These are phyloP conservation scores for Penicillium italicum DNA, from an alignment of 2,329 filamentous ascomycete genomes.

Conservation along the genomic window DNA sequence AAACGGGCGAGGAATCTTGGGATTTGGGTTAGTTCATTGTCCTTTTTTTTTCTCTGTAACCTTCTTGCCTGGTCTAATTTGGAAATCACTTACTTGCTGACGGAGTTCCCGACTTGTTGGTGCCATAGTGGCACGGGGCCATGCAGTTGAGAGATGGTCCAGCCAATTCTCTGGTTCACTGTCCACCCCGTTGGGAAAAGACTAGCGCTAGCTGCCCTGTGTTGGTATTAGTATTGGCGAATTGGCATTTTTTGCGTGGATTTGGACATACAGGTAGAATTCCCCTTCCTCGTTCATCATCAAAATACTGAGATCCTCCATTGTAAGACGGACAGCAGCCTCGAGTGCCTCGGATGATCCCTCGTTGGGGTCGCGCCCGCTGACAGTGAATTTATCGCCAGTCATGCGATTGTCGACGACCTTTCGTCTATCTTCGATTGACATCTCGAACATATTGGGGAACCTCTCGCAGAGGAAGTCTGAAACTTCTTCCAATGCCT, in stretches of 20 bases:
- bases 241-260: background rate
- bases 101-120: constrained; percentile 43
- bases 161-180: constrained; percentile 49
- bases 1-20: constrained; percentile 48
- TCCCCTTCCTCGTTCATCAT: constrained; percentile 45
- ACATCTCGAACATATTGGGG: constrained; percentile 43
- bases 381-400: constrained; percentile 43
- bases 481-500: constrained; percentile 47
- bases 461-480: constrained; percentile 46
- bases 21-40: constrained; percentile 4
- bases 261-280: constrained; percentile 45
- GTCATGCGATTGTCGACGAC: constrained; percentile 45
- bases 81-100: constrained; percentile 40
- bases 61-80: background rate
- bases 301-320: constrained; percentile 53
- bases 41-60: background rate
- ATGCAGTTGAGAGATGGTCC: constrained; percentile 48
- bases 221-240: background rate
- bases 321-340: constrained; percentile 47
- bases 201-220: constrained; percentile 50
- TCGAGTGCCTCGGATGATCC: constrained; percentile 47
- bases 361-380: constrained; percentile 22
- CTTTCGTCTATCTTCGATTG: constrained; percentile 22
- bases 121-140: constrained; percentile 50
- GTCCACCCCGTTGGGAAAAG: constrained; percentile 54